phyloP scores from a whole-genome alignment of 192 early-diverging fungal species.

The Entophlyctis helioformis region DNA sequence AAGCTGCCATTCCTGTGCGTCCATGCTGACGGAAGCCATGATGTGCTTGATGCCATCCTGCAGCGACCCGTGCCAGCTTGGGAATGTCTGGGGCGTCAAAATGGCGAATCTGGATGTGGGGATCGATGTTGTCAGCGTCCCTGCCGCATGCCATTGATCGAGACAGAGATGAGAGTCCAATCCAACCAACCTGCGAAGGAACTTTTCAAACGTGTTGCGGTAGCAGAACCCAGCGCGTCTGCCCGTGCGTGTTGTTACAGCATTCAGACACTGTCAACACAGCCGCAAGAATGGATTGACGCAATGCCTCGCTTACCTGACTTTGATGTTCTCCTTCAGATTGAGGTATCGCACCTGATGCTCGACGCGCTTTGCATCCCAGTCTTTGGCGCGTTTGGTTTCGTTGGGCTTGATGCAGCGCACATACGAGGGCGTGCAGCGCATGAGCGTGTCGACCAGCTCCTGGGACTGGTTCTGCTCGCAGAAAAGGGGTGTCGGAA shows the following conservation, averaged over 20 bases:
- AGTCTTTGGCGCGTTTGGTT: conserved; percentile 83
- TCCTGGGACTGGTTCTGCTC: conserved; percentile 48
- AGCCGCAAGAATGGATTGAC: not conserved
- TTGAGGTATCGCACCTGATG: conserved; percentile 98
- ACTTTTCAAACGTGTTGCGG: conserved; percentile 87
- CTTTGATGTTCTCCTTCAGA: conserved; percentile 93
- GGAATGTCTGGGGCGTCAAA: conserved; percentile 64
- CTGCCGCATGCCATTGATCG: too few relatives aligned
- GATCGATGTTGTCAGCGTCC: too few relatives aligned
- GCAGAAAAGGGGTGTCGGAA: not conserved
- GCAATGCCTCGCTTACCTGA: conserved; percentile 30
- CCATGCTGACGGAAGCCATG: conserved; percentile 75
- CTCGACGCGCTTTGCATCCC: conserved; percentile 77
- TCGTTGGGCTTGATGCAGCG: conserved; percentile 97
- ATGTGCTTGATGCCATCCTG: conserved; percentile 65
- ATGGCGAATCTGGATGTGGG: conserved; percentile 52
- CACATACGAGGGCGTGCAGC: conserved; percentile 90
- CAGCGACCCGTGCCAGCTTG: conserved; percentile 67
- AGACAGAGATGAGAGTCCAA: too few relatives aligned
- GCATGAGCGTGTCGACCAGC: conserved; percentile 88
- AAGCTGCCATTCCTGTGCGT: conserved; percentile 85
- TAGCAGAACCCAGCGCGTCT: conserved; percentile 96
- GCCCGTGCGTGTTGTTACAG: too few relatives aligned
- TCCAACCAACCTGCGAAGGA: too few relatives aligned
- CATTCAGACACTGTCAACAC: conserved; percentile 1